Evolutionary conservation across 139 green algal species (phyloP).

Genomic region (Chlamydomonas incerta): DNA sequence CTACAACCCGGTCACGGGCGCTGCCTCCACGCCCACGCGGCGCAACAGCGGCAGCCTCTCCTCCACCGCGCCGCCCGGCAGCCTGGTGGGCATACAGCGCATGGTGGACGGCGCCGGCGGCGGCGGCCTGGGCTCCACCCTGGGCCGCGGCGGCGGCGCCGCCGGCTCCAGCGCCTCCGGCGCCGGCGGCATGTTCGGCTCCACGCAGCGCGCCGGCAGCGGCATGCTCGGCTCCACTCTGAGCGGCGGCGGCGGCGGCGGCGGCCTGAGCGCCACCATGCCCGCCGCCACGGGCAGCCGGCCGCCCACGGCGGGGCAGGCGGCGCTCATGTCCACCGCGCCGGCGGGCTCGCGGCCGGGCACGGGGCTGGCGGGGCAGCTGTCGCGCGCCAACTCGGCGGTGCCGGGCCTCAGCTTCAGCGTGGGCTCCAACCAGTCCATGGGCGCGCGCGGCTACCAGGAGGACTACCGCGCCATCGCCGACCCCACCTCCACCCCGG

Average conservation of each 20-base stretch:
- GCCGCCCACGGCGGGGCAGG: not conserved
- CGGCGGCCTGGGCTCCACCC: too few relatives aligned
- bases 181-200: too few relatives aligned
- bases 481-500: conserved; percentile 16
- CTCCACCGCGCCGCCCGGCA: conserved; percentile 7
- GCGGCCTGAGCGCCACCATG: not conserved
- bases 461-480: conserved; percentile 33
- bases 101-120: too few relatives aligned
- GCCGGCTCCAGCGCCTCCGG: too few relatives aligned
- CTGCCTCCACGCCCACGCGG: not conserved
- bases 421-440: conserved; percentile 14
- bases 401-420: conserved; percentile 15
- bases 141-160: too few relatives aligned
- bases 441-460: conserved; percentile 22
- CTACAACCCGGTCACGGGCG: not conserved
- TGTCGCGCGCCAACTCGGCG: not conserved
- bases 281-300: not conserved
- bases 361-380: not conserved
- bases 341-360: not conserved
- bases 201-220: too few relatives aligned
- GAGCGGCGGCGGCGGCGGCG: too few relatives aligned
- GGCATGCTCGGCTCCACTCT: too few relatives aligned
- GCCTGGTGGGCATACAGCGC: not conserved
- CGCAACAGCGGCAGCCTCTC: not conserved
- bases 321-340: not conserved